These are phyloP conservation scores for Plantago lanceolata DNA, from an alignment of 305 asterid species.

Conservation along the genomic window DNA sequence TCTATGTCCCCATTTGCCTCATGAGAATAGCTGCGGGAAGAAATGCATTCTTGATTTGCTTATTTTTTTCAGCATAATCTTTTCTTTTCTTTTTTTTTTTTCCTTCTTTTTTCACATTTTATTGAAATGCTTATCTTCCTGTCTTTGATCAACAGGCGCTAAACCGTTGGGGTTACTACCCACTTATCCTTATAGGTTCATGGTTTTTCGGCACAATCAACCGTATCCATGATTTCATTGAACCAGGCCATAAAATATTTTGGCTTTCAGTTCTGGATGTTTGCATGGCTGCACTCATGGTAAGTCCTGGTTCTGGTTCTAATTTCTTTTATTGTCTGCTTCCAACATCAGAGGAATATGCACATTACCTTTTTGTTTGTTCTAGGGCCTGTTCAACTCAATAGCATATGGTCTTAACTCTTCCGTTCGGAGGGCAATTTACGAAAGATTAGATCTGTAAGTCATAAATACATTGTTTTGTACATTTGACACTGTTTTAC, in stretches of 20 bases:
- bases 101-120: not conserved
- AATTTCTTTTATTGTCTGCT: slow-evolving; percentile 4
- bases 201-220: slow-evolving; percentile 97
- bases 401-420: slow-evolving; percentile 97
- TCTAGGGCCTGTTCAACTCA: slow-evolving; percentile 89
- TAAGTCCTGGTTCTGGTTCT: slow-evolving; percentile 27
- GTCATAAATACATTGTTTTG: slow-evolving; percentile 23
- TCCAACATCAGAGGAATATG: slow-evolving; percentile 5
- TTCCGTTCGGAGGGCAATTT: slow-evolving; percentile 81
- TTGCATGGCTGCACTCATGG: slow-evolving; percentile 97
- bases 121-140: slow-evolving; percentile 1
- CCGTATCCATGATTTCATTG: slow-evolving; percentile 88
- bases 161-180: slow-evolving; percentile 95
- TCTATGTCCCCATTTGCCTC: not conserved
- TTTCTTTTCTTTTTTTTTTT: too few relatives aligned
- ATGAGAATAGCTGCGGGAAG: not conserved
- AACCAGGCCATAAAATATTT: slow-evolving; percentile 80
- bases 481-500: not conserved
- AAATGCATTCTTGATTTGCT: not conserved
- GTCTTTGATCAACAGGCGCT: slow-evolving; percentile 50
- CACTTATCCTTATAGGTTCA: slow-evolving; percentile 89
- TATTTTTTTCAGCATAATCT: slow-evolving; percentile 13
- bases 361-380: slow-evolving; percentile 14
- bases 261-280: slow-evolving; percentile 98
- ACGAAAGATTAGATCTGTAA: slow-evolving; percentile 87